phyloP scores from a whole-genome alignment of 257 asterid genomes.

The Scutellaria minor region DNA sequence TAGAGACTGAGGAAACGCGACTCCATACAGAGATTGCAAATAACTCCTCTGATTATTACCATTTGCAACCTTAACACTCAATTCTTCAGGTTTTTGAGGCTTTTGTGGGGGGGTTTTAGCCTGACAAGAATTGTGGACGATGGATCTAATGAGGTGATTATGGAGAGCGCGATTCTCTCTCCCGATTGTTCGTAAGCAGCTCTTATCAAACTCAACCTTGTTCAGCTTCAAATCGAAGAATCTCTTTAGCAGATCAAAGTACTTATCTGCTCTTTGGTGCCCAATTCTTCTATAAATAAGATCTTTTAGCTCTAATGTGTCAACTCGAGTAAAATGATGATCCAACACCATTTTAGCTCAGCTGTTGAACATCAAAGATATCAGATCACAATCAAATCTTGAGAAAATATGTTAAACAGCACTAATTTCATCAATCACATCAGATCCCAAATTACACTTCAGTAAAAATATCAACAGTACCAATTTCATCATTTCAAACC shows the following conservation, averaged over 20 bases:
- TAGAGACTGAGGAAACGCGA: constrained; percentile 57
- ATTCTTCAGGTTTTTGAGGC: constrained; percentile 44
- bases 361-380: constrained; percentile 37
- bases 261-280: constrained; percentile 60
- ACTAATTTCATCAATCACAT: not conserved
- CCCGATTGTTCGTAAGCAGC: constrained; percentile 61
- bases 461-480: too few relatives aligned
- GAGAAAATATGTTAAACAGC: not conserved
- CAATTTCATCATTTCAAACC: too few relatives aligned
- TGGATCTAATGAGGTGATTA: constrained; percentile 64
- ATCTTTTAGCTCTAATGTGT: constrained; percentile 62
- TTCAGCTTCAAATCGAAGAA: constrained; percentile 51
- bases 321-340: constrained; percentile 57
- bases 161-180: constrained; percentile 72
- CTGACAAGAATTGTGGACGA: constrained; percentile 59
- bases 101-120: constrained; percentile 58
- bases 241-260: constrained; percentile 56
- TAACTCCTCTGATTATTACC: constrained; percentile 47
- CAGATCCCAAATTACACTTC: too few relatives aligned
- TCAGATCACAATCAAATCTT: constrained; percentile 41
- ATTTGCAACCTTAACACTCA: constrained; percentile 44
- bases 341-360: constrained; percentile 56
- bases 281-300: constrained; percentile 59
- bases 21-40: constrained; percentile 57
- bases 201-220: constrained; percentile 64